These are phyloP conservation scores for Volvariella surrecta DNA, from an alignment of 1,284 basidiomycete species.

Conservation along the genomic window DNA sequence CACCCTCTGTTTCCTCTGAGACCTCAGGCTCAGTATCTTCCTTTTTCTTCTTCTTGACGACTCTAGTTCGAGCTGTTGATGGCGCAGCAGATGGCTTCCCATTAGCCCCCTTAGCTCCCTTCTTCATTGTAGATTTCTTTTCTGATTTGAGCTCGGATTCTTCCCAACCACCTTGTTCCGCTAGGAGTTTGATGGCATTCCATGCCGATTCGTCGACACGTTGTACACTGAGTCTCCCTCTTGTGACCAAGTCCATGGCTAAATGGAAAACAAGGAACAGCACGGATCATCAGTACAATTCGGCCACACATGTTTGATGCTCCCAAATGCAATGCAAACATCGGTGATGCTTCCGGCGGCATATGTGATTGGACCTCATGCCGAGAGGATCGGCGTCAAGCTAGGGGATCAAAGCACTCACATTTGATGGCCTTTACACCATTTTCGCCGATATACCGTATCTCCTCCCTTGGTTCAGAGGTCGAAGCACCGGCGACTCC, in stretches of 20 bases:
- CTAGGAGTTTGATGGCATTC: conserved; percentile 56
- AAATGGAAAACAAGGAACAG: too few relatives aligned
- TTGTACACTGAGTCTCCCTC: conserved; percentile 86
- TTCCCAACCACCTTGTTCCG: conserved; percentile 68
- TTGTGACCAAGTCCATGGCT: conserved; percentile 77
- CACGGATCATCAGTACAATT: too few relatives aligned
- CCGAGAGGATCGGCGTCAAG: not conserved
- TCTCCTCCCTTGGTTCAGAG: conserved; percentile 35
- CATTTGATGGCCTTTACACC: conserved; percentile 59
- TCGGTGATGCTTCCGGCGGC: conserved; percentile 4
- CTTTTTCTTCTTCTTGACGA: not conserved
- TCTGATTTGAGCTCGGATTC: conserved; percentile 14
- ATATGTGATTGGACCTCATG: not conserved
- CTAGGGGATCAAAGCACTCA: conserved; percentile 19
- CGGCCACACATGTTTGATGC: too few relatives aligned
- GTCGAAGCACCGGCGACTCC: conserved; percentile 40
- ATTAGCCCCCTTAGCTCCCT: conserved; percentile 10
- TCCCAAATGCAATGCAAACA: too few relatives aligned
- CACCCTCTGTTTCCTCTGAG: not conserved
- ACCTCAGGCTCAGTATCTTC: not conserved
- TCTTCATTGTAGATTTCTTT: conserved; percentile 14
- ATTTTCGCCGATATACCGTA: conserved; percentile 55
- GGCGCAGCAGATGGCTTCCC: too few relatives aligned
- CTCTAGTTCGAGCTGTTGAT: too few relatives aligned
- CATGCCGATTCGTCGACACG: conserved; percentile 68